Conservation (phyloP, 192 early-diverging fungal species). For the Mortierella claussenii region DNA sequence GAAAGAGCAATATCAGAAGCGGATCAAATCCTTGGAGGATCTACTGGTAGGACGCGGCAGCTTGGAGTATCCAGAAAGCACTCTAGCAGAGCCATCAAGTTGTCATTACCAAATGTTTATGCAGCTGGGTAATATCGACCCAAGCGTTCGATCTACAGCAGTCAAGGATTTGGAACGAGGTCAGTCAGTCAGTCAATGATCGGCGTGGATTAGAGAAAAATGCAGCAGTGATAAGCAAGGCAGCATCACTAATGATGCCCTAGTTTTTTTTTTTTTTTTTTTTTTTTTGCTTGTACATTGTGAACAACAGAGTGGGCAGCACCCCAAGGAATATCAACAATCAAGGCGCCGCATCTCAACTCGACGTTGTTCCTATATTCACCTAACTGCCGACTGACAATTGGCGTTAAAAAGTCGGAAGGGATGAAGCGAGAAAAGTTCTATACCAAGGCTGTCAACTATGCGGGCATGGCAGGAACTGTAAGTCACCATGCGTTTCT, state of each 20-base stretch:
- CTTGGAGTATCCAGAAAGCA: constrained; percentile 42
- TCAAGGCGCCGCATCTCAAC: constrained; percentile 53
- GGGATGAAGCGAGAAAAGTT: constrained; percentile 66
- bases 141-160: constrained; percentile 44
- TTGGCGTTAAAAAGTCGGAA: constrained; percentile 37
- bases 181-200: too few relatives aligned
- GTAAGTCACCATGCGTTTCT: constrained; percentile 14
- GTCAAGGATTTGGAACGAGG: constrained; percentile 62
- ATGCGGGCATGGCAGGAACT: constrained; percentile 57
- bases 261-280: neutral
- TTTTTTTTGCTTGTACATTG: neutral
- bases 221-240: too few relatives aligned
- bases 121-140: constrained; percentile 58
- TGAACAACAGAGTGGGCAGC: constrained; percentile 54
- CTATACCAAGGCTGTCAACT: constrained; percentile 61
- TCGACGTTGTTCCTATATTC: constrained; percentile 59
- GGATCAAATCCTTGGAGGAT: constrained; percentile 51
- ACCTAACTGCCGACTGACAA: constrained; percentile 54
- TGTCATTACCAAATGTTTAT: constrained; percentile 60
- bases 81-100: constrained; percentile 19
- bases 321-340: constrained; percentile 60
- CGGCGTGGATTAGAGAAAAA: too few relatives aligned
- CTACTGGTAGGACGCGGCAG: constrained; percentile 25
- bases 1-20: constrained; percentile 48
- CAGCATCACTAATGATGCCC: too few relatives aligned